Evolutionary conservation across 176 grass and related monocot genomes (phyloP), one percentile per base, ranked within the genome.

Genomic region (Areca catechu): DNA sequence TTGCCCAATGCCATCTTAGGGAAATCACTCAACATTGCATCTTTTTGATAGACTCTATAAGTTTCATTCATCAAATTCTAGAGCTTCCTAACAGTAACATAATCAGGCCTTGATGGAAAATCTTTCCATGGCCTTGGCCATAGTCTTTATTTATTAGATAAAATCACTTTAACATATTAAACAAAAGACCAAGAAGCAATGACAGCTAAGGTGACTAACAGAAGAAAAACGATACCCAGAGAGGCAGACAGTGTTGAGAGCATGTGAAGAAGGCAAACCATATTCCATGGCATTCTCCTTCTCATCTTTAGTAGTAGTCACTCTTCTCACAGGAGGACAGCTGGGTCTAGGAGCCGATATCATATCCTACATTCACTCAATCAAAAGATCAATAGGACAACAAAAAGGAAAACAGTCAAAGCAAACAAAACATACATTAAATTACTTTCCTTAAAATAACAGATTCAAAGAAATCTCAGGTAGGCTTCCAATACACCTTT

Each of bases 241-340:
- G 47, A 98, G 60, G 22, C 94, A 98, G 62, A 98, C 79, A 56
- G 88, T 98, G 16, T 92, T 98, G 47, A 98, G 81, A 50, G 84
- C 74, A 22, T 98, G 94, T 0, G 94, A 98, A 16, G 94, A 98
- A 63, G 94, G 88, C 16, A 98, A 69, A 20, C 94, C 94, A 71
- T 92, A 98, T 61, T 98, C 94, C 94, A 93, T 89, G 48, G 88
- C 94, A 25, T 98, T 86, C 69, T 92, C 83, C 69, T 98, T 88
- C 74, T 98, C 94, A 63, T 98, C 94, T 62, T 77, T 53, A 6
- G 94, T 93, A 51, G 76, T 72, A 15, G 94, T 89, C 1, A 98
- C 73, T 65, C 84, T 89, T 82, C 94, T 85, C 37, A 98, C 84
- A 18, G 88, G 88, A 73, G 93, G 93, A 60, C 70, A 92, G 66